Evolutionary conservation across 768 basidiomycete genomes (phyloP).

Genomic region (Pleurotus platypus): DNA sequence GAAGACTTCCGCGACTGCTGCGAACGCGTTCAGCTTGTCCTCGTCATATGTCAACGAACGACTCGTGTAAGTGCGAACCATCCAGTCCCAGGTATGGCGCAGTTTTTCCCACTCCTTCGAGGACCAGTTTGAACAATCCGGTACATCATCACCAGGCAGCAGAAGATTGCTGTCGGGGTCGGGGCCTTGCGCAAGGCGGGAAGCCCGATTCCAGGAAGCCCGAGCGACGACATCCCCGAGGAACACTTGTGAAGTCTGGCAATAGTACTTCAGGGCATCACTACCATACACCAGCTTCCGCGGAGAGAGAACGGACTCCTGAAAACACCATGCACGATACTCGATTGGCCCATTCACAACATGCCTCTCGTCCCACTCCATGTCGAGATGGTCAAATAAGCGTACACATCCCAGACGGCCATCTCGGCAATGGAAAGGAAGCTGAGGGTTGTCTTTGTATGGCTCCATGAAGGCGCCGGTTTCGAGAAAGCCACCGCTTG

Average conservation of each 20-base stretch:
- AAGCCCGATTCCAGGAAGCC: not conserved
- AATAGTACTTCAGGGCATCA: not conserved
- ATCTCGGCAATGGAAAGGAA: not conserved
- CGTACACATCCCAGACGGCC: too few relatives aligned
- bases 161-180: not conserved
- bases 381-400: not conserved
- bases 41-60: not conserved
- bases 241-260: not conserved
- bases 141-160: not conserved
- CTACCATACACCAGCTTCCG: not conserved
- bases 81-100: not conserved
- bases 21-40: not conserved
- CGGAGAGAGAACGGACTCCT: not conserved
- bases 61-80: not conserved
- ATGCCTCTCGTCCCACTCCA: not conserved
- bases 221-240: not conserved
- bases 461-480: not conserved
- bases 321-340: not conserved
- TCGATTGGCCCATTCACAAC: not conserved
- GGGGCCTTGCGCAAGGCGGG: not conserved
- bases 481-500: not conserved
- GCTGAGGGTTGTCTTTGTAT: not conserved
- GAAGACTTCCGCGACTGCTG: not conserved
- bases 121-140: not conserved
- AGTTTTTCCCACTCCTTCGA: not conserved